phyloP scores from a whole-genome alignment of 768 basidiomycete species.

The Termitomyces sp. region DNA sequence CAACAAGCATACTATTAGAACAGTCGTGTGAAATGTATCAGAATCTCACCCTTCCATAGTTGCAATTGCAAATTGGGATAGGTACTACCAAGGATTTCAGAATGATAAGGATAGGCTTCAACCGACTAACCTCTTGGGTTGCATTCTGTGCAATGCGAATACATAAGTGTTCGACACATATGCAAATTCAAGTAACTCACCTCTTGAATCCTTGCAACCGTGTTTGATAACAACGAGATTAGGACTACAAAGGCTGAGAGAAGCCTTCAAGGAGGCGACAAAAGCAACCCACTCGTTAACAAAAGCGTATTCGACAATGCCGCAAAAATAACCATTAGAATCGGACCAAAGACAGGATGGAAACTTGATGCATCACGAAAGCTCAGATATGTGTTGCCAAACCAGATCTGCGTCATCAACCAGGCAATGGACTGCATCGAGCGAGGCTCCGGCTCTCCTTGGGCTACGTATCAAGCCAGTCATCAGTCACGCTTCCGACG shows the following conservation, averaged over 20 bases:
- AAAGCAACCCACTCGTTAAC: slow-evolving; percentile 59
- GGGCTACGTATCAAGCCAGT: background rate
- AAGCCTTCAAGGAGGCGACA: background rate
- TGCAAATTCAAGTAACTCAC: slow-evolving; percentile 21
- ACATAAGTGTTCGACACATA: background rate
- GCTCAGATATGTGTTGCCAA: slow-evolving; percentile 67
- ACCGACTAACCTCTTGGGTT: slow-evolving; percentile 36
- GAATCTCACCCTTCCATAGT: slow-evolving; percentile 78
- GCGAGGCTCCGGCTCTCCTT: slow-evolving; percentile 25
- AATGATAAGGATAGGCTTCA: slow-evolving; percentile 19
- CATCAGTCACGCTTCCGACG: background rate
- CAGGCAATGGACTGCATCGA: slow-evolving; percentile 59
- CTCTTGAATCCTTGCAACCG: slow-evolving; percentile 77
- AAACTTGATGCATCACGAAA: slow-evolving; percentile 55
- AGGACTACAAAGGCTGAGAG: background rate
- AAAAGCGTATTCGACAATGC: slow-evolving; percentile 75
- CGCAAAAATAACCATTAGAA: slow-evolving; percentile 77
- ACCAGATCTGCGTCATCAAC: slow-evolving; percentile 87
- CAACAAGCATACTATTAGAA: background rate
- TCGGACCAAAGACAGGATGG: slow-evolving; percentile 68
- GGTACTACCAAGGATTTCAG: slow-evolving; percentile 55
- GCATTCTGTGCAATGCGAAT: slow-evolving; percentile 30
- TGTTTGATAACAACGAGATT: slow-evolving; percentile 65
- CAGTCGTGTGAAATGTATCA: background rate
- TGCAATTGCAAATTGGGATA: slow-evolving; percentile 82